Evolutionary conservation across 2,329 filamentous ascomycete species (phyloP).

Genomic region (Colletotrichum magnum): DNA sequence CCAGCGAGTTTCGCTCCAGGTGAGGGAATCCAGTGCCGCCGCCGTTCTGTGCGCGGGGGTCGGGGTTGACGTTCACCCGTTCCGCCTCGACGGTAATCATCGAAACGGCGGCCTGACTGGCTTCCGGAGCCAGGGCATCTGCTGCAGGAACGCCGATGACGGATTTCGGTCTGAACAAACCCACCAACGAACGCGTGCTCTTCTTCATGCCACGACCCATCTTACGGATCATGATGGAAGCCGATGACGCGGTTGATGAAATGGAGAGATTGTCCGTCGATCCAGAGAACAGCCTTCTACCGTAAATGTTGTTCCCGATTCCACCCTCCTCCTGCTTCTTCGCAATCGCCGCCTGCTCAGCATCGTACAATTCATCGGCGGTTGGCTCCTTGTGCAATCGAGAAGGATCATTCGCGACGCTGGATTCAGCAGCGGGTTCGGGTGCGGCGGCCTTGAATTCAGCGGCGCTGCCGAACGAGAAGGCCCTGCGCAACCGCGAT

Average conservation of each 20-base stretch:
- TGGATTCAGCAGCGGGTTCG: conserved; percentile 45
- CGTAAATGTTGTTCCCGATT: conserved; percentile 94
- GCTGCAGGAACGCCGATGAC: conserved; percentile 82
- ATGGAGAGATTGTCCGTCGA: conserved; percentile 97
- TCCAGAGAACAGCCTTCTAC: conserved; percentile 86
- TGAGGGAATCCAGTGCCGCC: conserved; percentile 88
- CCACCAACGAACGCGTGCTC: conserved; percentile 89
- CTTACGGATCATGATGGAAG: conserved; percentile 95
- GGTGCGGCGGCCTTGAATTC: conserved; percentile 81
- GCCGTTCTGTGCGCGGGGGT: conserved; percentile 76
- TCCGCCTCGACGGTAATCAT: conserved; percentile 98
- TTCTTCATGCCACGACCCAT: conserved; percentile 99
- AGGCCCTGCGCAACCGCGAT: conserved; percentile 87
- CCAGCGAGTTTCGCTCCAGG: conserved; percentile 85
- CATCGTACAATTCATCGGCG: conserved; percentile 78
- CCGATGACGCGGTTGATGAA: conserved; percentile 89
- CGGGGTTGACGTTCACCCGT: conserved; percentile 81
- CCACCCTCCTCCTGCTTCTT: conserved; percentile 93
- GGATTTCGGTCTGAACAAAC: conserved; percentile 95
- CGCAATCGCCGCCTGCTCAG: conserved; percentile 92
- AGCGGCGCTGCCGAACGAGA: conserved; percentile 96
- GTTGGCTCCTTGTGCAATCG: conserved; percentile 77
- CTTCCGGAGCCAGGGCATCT: conserved; percentile 76
- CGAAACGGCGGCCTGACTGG: conserved; percentile 86
- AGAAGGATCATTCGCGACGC: conserved; percentile 51